These are phyloP conservation scores for Gracilaria vermiculophylla DNA, from an alignment of 23 red algal species.

Conservation along the genomic window DNA sequence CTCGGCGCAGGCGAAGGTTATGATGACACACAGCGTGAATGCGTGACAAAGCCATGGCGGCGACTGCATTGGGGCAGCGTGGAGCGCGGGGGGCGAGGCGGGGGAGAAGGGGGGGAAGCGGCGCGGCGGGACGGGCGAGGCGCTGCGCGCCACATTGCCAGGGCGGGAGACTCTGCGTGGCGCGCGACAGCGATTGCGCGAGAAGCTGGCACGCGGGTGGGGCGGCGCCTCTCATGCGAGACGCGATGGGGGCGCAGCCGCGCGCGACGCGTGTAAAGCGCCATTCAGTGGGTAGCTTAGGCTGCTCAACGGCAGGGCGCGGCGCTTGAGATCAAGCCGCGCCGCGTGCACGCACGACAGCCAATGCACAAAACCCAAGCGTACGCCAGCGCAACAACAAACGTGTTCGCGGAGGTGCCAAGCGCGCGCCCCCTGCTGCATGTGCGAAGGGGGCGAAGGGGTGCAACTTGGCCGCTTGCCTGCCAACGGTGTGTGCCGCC, in stretches of 20 bases:
- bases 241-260: background rate
- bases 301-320: background rate
- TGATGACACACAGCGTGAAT: background rate
- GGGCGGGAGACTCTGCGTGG: background rate
- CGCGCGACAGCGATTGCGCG: background rate
- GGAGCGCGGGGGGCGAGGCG: background rate
- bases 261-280: slow-evolving; percentile 9
- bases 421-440: too few relatives aligned
- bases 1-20: background rate
- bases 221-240: background rate
- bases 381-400: background rate
- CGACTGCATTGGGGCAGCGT: background rate
- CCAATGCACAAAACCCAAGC: background rate
- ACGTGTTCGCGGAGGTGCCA: too few relatives aligned
- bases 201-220: background rate
- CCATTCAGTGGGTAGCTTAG: background rate
- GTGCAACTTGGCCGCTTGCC: too few relatives aligned
- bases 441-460: too few relatives aligned
- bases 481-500: too few relatives aligned
- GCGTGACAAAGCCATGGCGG: background rate
- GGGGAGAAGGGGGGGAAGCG: background rate
- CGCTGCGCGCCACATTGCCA: background rate
- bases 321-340: background rate
- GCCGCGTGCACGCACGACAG: background rate
- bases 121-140: background rate